Percentiles rank a stretch among this genome's conserved stretches.
Evolutionary conservation across 1,284 basidiomycete genomes (phyloP).

Genomic region (Austroboletus niveus): DNA sequence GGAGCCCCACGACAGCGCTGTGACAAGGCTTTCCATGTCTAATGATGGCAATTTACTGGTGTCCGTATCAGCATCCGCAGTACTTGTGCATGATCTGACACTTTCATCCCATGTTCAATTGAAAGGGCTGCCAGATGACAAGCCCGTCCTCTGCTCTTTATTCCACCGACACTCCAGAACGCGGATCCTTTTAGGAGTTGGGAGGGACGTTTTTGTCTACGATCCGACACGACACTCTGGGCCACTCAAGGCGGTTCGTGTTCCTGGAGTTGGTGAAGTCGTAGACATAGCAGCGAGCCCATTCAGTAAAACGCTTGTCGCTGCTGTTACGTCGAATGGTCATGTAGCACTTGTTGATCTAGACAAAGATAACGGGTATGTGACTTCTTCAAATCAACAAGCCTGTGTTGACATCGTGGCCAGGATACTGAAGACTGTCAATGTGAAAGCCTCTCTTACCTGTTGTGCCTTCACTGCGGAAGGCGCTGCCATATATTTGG

Average conservation of each 20-base stretch:
- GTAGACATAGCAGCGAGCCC: slow-evolving; percentile 60
- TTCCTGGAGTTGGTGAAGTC: slow-evolving; percentile 49
- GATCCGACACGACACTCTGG: slow-evolving; percentile 57
- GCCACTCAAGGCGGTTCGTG: slow-evolving; percentile 49
- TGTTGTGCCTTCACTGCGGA: slow-evolving; percentile 64
- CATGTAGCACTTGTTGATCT: slow-evolving; percentile 59
- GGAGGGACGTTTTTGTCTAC: slow-evolving; percentile 54
- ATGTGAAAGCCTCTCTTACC: slow-evolving; percentile 51
- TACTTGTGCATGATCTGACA: slow-evolving; percentile 58
- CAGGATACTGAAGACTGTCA: slow-evolving; percentile 56
- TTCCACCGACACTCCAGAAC: slow-evolving; percentile 63
- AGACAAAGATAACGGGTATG: slow-evolving; percentile 71
- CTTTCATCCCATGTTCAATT: slow-evolving; percentile 49
- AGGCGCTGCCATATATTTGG: slow-evolving; percentile 61
- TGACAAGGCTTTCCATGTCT: slow-evolving; percentile 56
- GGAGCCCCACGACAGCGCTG: slow-evolving; percentile 53
- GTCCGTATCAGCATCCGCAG: slow-evolving; percentile 47
- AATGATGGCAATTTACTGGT: slow-evolving; percentile 58
- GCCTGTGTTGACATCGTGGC: slow-evolving; percentile 1
- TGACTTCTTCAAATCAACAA: slow-evolving; percentile 3
- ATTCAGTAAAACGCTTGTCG: slow-evolving; percentile 69
- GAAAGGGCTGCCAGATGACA: slow-evolving; percentile 45
- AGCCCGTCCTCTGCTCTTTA: slow-evolving; percentile 42
- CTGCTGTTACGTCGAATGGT: slow-evolving; percentile 53
- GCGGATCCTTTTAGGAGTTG: slow-evolving; percentile 54